A percentile compares a stretch with the other conserved stretches of the same genome.
Conservation (phyloP, 2,329 filamentous ascomycete species). For the Venturia asperata region DNA sequence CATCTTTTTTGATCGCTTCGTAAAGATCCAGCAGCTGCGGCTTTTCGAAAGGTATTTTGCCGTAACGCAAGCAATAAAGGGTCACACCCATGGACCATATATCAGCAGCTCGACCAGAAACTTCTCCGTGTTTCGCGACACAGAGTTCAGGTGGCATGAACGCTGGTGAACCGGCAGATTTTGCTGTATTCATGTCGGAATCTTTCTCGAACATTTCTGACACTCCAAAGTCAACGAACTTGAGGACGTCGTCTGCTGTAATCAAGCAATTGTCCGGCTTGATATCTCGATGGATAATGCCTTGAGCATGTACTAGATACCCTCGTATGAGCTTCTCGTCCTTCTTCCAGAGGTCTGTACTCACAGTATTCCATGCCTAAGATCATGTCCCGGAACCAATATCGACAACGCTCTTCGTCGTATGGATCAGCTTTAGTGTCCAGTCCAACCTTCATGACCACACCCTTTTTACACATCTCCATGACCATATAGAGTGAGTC, state of each 20-base stretch:
- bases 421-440: slow-evolving; percentile 78
- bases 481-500: slow-evolving; percentile 98
- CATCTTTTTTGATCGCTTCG: slow-evolving; percentile 72
- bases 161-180: slow-evolving; percentile 88
- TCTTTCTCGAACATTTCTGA: slow-evolving; percentile 96
- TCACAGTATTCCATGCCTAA: slow-evolving; percentile 86
- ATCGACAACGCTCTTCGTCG: slow-evolving; percentile 70
- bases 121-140: slow-evolving; percentile 73
- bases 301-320: slow-evolving; percentile 74
- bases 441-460: slow-evolving; percentile 93
- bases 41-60: slow-evolving; percentile 77
- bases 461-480: slow-evolving; percentile 98
- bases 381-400: slow-evolving; percentile 92
- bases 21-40: slow-evolving; percentile 78
- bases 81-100: slow-evolving; percentile 99
- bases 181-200: slow-evolving; percentile 79
- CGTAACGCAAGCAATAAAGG: slow-evolving; percentile 86
- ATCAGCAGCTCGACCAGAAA: slow-evolving; percentile 84
- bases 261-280: slow-evolving; percentile 95
- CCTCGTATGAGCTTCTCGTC: slow-evolving; percentile 22
- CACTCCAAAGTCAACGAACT: slow-evolving; percentile 97
- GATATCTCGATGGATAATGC: slow-evolving; percentile 92
- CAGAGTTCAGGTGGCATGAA: slow-evolving; percentile 93
- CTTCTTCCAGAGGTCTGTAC: slow-evolving; percentile 31
- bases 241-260: slow-evolving; percentile 85